Base-by-base conservation (phyloP, 306 rosid genomes). In the Castanea crenata region DNA sequence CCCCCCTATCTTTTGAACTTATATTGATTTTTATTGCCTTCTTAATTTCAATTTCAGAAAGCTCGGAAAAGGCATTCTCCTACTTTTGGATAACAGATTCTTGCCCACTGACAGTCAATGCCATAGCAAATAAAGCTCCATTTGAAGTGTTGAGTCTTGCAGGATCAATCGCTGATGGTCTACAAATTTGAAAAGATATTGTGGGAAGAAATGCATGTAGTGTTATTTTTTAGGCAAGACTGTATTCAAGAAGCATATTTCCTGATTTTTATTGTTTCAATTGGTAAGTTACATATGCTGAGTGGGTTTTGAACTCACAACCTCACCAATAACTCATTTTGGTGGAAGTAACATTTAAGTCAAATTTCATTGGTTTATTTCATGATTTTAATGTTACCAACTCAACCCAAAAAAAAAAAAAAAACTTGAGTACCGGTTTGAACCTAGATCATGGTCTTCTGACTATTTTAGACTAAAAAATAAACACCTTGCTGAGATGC, bases 41-140 rank as follows among this genome's bases (percentile, higher is more conserved):
- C 12, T 76, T 81, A 58, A 41, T 49, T 79, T 69, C 38, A 55
- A 74, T 80, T 63, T 74, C 83, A 87, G 88, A 81, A 56, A 79
- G 74, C 51, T 23, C 20, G 55, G 85, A 90, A 81, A 88, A 83
- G 61, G 89, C 91, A 11, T 95, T 93, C 83, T 72, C 98, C 62
- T 76, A 90, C 89, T 95, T 95, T 78, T 95, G 99, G 98, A 95
- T 91, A 84, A 95, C 98, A 34, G 99, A 95, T 88, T 95, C 98
- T 75, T 95, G 98, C 87, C 93, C 98, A 0, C 86, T 84, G 2
- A 95, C 98, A 31, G 97, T 91, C 87, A 86, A 90, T 84, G 94
- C 91, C 35, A 82, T 93, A 32, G 88, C 78, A 63, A 82, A 93
- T 74, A 82, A 80, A 78, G 96, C 98, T 81, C 98, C 98, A 62